A percentile compares a stretch with the other conserved stretches of the same genome.
phyloP scores from a whole-genome alignment of 163 green algal genomes.

The Picocystis sp. region DNA sequence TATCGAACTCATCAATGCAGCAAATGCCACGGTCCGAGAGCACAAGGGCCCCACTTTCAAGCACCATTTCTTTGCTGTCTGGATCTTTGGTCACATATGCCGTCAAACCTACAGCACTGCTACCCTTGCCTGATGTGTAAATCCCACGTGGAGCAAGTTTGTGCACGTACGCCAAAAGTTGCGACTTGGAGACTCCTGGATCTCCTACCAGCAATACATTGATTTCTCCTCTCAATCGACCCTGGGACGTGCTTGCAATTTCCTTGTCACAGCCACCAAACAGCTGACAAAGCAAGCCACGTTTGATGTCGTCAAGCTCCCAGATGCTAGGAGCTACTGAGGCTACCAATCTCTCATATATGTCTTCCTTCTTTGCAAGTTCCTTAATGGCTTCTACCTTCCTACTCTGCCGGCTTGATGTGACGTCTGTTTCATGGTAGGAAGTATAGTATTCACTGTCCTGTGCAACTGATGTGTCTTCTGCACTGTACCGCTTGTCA shows the following conservation, averaged over 20 bases:
- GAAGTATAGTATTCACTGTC: constrained; percentile 14
- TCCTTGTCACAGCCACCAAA: constrained; percentile 69
- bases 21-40: constrained; percentile 85
- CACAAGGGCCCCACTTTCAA: constrained; percentile 92
- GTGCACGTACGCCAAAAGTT: constrained; percentile 93
- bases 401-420: constrained; percentile 18
- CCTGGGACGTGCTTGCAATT: constrained; percentile 10
- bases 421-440: constrained; percentile 11
- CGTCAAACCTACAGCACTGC: constrained; percentile 80
- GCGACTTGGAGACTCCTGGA: constrained; percentile 86
- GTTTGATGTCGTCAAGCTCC: constrained; percentile 97
- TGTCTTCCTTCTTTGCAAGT: constrained; percentile 31
- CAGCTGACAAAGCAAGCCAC: constrained; percentile 90
- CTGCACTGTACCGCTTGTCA: not conserved
- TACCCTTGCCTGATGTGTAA: constrained; percentile 74
- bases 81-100: constrained; percentile 88
- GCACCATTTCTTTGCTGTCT: constrained; percentile 88
- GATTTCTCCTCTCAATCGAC: constrained; percentile 64
- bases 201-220: constrained; percentile 95
- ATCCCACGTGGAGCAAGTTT: constrained; percentile 87
- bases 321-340: constrained; percentile 86
- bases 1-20: constrained; percentile 99
- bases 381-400: constrained; percentile 18
- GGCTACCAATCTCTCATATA: constrained; percentile 69
- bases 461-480: constrained; percentile 5